phyloP scores from a whole-genome alignment of 2,329 filamentous ascomycete genomes.

The Pseudocercospora cruenta region DNA sequence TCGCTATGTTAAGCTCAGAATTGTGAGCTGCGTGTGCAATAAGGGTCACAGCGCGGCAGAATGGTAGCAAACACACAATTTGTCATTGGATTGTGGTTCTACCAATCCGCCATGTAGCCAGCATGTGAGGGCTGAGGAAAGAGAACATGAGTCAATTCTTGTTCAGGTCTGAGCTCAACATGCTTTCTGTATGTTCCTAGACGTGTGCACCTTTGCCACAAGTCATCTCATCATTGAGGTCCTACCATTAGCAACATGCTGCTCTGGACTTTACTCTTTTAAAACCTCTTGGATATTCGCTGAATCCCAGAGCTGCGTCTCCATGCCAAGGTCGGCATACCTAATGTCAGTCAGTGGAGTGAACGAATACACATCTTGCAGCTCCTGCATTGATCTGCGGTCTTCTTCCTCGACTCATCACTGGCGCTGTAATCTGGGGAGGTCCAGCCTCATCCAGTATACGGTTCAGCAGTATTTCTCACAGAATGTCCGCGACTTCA shows the following conservation, averaged over 20 bases:
- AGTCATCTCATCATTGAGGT: background rate
- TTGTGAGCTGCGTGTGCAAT: background rate
- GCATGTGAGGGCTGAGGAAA: background rate
- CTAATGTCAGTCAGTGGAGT: background rate
- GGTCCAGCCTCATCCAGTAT: conserved; percentile 13
- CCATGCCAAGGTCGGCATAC: background rate
- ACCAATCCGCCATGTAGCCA: background rate
- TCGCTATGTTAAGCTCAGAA: background rate
- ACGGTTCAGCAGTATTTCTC: conserved; percentile 8
- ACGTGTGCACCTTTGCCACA: background rate
- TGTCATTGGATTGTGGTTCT: background rate
- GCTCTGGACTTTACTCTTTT: background rate
- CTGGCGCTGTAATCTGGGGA: background rate
- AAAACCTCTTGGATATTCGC: background rate
- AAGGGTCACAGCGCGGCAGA: background rate
- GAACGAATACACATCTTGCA: background rate
- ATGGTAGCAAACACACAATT: background rate
- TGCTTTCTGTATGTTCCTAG: background rate
- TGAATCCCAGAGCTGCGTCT: background rate
- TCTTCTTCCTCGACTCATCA: background rate
- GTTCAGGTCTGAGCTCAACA: background rate
- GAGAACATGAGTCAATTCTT: background rate
- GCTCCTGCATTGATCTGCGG: background rate
- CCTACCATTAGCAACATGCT: background rate
- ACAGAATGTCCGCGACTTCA: conserved; percentile 10